Conservation (phyloP, 331 rosid species). For the Ulmus americana region DNA sequence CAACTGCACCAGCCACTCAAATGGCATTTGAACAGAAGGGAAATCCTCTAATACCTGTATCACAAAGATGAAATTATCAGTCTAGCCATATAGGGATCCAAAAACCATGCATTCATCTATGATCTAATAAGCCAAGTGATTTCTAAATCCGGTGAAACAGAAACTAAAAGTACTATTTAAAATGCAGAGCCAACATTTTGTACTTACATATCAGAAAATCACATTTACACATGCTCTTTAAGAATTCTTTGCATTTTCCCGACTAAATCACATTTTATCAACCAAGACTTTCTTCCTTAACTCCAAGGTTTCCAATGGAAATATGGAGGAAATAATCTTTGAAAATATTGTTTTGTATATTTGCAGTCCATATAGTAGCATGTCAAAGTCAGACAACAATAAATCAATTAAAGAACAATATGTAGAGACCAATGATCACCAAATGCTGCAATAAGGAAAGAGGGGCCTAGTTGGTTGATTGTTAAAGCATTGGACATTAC, state of each 20-base stretch:
- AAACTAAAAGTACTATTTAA: too few relatives aligned
- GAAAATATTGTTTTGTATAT: not conserved
- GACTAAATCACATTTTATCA: too few relatives aligned
- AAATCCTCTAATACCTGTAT: constrained; percentile 82
- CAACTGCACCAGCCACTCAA: constrained; percentile 90
- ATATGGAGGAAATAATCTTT: too few relatives aligned
- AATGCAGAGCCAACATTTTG: too few relatives aligned
- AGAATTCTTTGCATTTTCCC: too few relatives aligned
- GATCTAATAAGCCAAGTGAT: not conserved
- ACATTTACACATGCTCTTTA: too few relatives aligned
- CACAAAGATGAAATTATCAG: not conserved
- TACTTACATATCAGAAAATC: too few relatives aligned
- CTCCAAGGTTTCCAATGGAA: too few relatives aligned
- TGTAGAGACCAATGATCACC: not conserved
- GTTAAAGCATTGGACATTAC: constrained; percentile 29
- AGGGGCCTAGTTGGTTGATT: not conserved
- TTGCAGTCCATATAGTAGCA: not conserved
- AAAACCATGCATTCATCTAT: not conserved
- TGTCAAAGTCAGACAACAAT: constrained; percentile 1
- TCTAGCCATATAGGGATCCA: not conserved
- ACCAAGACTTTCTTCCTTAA: too few relatives aligned
- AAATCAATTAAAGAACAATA: not conserved
- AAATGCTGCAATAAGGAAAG: not conserved
- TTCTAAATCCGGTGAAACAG: not conserved
- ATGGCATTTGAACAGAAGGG: constrained; percentile 81